phyloP scores from a whole-genome alignment of 140 eudicot species.

The Bidens hawaiensis region DNA sequence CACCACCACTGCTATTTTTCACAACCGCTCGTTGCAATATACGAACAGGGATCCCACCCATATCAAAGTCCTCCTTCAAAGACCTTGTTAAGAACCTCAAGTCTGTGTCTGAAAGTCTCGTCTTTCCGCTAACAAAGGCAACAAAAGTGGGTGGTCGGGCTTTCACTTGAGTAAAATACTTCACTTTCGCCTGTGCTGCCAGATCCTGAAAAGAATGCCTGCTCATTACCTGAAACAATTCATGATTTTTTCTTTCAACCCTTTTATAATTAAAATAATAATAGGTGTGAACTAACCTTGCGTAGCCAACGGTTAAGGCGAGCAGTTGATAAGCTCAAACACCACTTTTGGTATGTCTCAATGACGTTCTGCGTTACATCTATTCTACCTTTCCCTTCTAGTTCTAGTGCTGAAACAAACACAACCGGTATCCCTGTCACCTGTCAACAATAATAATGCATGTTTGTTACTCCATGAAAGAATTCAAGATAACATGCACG shows the following conservation, averaged over 20 bases:
- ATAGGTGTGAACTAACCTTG: constrained; percentile 45
- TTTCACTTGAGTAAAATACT: constrained; percentile 91
- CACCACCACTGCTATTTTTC: constrained; percentile 23
- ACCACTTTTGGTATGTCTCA: constrained; percentile 86
- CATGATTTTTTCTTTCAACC: neutral
- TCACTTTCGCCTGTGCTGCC: constrained; percentile 78
- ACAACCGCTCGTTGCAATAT: constrained; percentile 58
- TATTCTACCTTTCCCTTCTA: constrained; percentile 69
- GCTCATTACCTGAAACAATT: constrained; percentile 70
- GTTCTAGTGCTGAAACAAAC: constrained; percentile 86
- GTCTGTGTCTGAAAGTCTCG: constrained; percentile 68
- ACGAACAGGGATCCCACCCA: constrained; percentile 90
- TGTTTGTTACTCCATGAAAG: neutral
- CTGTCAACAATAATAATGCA: constrained; percentile 32
- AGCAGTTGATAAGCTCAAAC: constrained; percentile 82
- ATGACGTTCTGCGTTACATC: constrained; percentile 75
- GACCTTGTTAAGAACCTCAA: constrained; percentile 79
- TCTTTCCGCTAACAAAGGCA: constrained; percentile 80
- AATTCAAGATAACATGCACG: neutral
- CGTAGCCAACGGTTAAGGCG: constrained; percentile 90
- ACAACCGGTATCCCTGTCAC: constrained; percentile 92
- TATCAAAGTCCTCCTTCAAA: constrained; percentile 82
- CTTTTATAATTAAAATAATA: neutral
- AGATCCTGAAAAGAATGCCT: constrained; percentile 91
- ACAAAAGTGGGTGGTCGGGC: constrained; percentile 97